These are phyloP conservation scores for Kokia cookei DNA, from an alignment of 441 rosid genomes.

Conservation along the genomic window DNA sequence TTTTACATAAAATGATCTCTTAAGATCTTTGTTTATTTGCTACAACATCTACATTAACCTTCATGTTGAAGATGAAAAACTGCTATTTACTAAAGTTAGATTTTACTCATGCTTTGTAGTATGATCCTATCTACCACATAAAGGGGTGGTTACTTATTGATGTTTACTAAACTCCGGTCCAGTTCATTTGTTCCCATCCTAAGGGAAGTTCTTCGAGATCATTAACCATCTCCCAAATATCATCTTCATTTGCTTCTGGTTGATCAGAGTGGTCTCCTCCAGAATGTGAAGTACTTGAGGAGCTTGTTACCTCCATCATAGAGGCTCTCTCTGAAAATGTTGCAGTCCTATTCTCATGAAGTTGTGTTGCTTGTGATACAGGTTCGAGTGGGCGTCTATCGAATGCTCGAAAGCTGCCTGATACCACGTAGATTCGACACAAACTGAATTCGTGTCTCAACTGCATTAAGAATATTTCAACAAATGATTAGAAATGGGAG, in stretches of 20 bases:
- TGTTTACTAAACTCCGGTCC: conserved; percentile 23
- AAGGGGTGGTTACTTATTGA: background rate
- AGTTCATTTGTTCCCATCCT: conserved; percentile 50
- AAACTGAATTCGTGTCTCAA: conserved; percentile 67
- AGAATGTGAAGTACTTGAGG: conserved; percentile 35
- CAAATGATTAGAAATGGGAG: conserved; percentile 7
- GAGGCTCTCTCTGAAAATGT: conserved; percentile 24
- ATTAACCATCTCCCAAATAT: conserved; percentile 19
- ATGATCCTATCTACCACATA: background rate
- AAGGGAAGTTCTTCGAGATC: conserved; percentile 28
- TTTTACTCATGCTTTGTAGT: background rate
- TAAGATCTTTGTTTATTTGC: conserved; percentile 5
- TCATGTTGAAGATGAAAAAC: conserved; percentile 11
- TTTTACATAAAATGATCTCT: background rate
- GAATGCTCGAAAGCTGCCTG: conserved; percentile 64
- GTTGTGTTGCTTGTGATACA: conserved; percentile 19
- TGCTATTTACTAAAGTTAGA: conserved; percentile 6
- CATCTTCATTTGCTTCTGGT: conserved; percentile 16
- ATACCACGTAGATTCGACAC: conserved; percentile 62
- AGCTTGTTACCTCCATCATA: conserved; percentile 20
- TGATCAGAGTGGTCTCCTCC: conserved; percentile 27
- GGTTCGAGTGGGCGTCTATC: conserved; percentile 67
- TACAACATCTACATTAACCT: background rate
- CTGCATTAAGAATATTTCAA: conserved; percentile 30
- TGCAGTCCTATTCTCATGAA: conserved; percentile 15